A percentile compares a stretch with the other conserved stretches of the same genome.
Evolutionary conservation across 208 protist species (phyloP).

Genomic region (Leishmania turanica): DNA sequence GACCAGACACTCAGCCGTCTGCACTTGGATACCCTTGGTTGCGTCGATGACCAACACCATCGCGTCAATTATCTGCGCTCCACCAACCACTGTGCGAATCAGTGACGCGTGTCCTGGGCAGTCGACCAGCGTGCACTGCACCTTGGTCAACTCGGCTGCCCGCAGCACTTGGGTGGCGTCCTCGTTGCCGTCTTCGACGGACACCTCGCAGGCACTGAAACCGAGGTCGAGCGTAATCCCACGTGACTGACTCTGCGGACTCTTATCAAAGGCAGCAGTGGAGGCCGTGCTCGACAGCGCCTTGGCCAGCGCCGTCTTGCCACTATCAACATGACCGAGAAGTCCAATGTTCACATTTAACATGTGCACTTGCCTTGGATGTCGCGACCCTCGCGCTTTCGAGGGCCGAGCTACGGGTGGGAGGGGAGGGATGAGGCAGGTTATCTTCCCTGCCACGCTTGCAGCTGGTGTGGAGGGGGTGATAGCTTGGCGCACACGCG

Average conservation of each 20-base stretch:
- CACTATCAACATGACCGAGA: slow-evolving; percentile 98
- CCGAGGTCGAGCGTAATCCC: slow-evolving; percentile 99
- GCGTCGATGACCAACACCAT: slow-evolving; percentile 98
- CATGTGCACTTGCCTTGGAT: slow-evolving; percentile 17
- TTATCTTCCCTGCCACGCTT: background rate
- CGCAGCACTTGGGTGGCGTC: slow-evolving; percentile 13
- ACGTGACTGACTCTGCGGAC: slow-evolving; percentile 95
- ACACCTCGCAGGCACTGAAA: slow-evolving; percentile 91
- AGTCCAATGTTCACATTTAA: slow-evolving; percentile 96
- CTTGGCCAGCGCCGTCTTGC: slow-evolving; percentile 95
- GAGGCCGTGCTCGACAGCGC: slow-evolving; percentile 93
- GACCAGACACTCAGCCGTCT: slow-evolving; percentile 97
- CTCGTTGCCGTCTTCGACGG: slow-evolving; percentile 23
- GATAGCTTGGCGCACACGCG: background rate
- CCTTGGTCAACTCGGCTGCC: slow-evolving; percentile 24
- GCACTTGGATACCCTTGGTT: slow-evolving; percentile 98
- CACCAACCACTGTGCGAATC: slow-evolving; percentile 98
- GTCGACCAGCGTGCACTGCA: slow-evolving; percentile 97
- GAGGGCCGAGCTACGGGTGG: background rate
- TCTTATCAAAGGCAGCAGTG: slow-evolving; percentile 98
- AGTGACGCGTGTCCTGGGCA: slow-evolving; percentile 98
- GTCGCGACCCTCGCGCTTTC: background rate
- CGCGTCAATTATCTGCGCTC: slow-evolving; percentile 98
- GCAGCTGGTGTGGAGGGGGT: background rate
- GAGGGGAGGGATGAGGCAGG: background rate